A percentile compares a stretch with the other conserved stretches of the same genome.
Conservation (phyloP, 208 protist genomes). For the Trypanosomatidae sp. region DNA sequence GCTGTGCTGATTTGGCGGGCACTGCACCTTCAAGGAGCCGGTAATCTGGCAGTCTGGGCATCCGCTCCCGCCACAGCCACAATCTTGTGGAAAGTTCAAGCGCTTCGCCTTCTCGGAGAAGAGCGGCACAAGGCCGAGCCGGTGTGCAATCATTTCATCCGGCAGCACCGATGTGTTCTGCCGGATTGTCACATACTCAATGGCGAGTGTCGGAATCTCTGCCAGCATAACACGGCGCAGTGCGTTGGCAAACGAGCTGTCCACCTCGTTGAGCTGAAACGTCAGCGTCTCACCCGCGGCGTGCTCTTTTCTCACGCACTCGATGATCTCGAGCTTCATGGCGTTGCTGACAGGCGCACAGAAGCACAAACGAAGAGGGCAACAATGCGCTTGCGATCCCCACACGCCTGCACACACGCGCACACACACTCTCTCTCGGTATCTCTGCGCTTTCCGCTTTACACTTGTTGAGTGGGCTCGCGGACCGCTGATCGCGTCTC, state of each 20-base stretch:
- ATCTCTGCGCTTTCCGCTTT: not conserved
- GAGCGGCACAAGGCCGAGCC: constrained; percentile 98
- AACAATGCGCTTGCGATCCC: not conserved
- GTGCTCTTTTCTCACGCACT: constrained; percentile 74
- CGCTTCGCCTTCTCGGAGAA: constrained; percentile 81
- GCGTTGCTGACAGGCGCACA: not conserved
- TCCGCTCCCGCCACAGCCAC: constrained; percentile 72
- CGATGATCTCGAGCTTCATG: constrained; percentile 85
- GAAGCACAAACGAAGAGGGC: not conserved
- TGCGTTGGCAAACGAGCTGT: constrained; percentile 96
- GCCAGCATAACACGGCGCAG: constrained; percentile 98
- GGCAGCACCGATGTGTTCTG: constrained; percentile 96
- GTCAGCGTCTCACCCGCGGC: constrained; percentile 85
- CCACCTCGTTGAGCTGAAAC: constrained; percentile 89
- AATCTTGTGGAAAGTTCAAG: constrained; percentile 86
- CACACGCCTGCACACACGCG: not conserved
- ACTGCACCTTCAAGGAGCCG: constrained; percentile 80
- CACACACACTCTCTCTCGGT: not conserved
- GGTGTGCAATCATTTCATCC: constrained; percentile 99
- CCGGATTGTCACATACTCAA: constrained; percentile 96
- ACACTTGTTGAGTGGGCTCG: not conserved
- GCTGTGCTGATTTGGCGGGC: constrained; percentile 72
- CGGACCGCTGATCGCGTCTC: not conserved
- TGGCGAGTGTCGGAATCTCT: constrained; percentile 98
- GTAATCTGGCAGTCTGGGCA: constrained; percentile 89